Evolutionary conservation across 441 rosid species (phyloP), one percentile per base, ranked within the genome.

Genomic region (Arabidopsis lyrata): DNA sequence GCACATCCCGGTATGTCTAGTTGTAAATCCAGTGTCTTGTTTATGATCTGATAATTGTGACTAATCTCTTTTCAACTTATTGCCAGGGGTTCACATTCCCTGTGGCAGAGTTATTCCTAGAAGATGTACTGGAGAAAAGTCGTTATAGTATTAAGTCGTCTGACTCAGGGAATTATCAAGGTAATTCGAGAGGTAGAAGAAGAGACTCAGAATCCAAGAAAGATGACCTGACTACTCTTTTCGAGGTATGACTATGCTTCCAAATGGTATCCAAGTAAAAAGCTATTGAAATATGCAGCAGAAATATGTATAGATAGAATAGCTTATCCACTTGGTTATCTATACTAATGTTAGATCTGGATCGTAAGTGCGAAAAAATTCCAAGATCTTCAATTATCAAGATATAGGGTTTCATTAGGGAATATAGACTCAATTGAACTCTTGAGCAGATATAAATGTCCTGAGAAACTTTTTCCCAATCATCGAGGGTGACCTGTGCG

Each of bases 11-110:
- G 99, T 92, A 82, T 61, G 45, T 32, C 55, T 45, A 34, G 35
- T 63, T 14, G 63, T 72, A 73, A 52, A 62, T 6, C 10, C 44
- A 31, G 9, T 49, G 62, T 31, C 72, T 39, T 66, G 44, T 52
- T 61, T 56, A 22, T 62, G 10, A 49, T 63, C 22, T 72, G 64
- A 54, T 61, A 56, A 38, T 20, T 63, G 41, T 27, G 32, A 35
- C 49, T 32, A 16, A 63, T 22, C 39, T 52, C 42, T 44, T 20
- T 50, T 3, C 14, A 48, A 54, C 70, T 47, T 69, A 48, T 74
- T 82, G 44, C 73, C 82, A 94, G 99, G 95, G 97, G 4, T 82
- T 94, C 71, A 91, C 99, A 75, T 90, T 85, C 74, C 97, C 97
- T 59, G 99, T 94, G 66, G 68, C 75, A 5, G 99, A 94, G 83